A percentile compares a stretch with the other conserved stretches of the same genome.
Evolutionary conservation across 2,329 filamentous ascomycete genomes (phyloP).

Genomic region (Penicillium hesseltinei): DNA sequence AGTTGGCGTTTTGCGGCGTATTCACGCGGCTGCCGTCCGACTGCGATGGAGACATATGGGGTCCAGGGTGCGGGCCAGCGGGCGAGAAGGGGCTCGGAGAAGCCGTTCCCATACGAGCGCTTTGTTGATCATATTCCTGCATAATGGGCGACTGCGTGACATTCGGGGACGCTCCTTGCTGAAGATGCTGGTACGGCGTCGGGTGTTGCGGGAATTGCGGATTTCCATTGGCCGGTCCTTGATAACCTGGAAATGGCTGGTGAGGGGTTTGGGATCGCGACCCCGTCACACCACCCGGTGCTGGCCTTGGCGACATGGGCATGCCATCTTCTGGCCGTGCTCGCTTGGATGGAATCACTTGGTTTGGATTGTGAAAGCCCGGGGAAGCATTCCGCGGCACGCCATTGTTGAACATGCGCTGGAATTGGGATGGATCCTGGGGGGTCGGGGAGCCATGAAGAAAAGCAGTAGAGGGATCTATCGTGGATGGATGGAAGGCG

Average conservation of each 20-base stretch:
- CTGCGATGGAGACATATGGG: slow-evolving; percentile 72
- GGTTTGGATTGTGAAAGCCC: slow-evolving; percentile 73
- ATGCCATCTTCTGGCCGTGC: slow-evolving; percentile 81
- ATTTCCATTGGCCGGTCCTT: slow-evolving; percentile 60
- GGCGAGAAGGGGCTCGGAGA: slow-evolving; percentile 91
- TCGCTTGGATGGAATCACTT: slow-evolving; percentile 86
- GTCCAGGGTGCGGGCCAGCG: slow-evolving; percentile 61
- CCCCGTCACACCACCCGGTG: slow-evolving; percentile 69
- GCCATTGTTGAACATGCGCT: slow-evolving; percentile 71
- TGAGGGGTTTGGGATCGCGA: slow-evolving; percentile 93
- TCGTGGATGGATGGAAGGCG: slow-evolving; percentile 46
- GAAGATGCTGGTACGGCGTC: slow-evolving; percentile 76
- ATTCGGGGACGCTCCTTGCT: slow-evolving; percentile 74
- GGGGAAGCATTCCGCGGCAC: slow-evolving; percentile 79
- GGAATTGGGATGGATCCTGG: slow-evolving; percentile 54
- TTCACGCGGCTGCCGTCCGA: slow-evolving; percentile 65
- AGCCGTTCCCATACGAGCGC: slow-evolving; percentile 80
- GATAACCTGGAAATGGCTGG: slow-evolving; percentile 71
- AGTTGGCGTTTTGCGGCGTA: slow-evolving; percentile 72
- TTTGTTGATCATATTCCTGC: slow-evolving; percentile 65
- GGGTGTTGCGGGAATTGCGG: slow-evolving; percentile 61
- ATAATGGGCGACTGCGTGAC: slow-evolving; percentile 92
- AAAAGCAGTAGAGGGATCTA: slow-evolving; percentile 50
- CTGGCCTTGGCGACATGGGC: slow-evolving; percentile 75
- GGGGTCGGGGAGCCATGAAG: slow-evolving; percentile 46